Base-by-base conservation (phyloP, 768 basidiomycete species). In the Xerocomus spinulosus region DNA sequence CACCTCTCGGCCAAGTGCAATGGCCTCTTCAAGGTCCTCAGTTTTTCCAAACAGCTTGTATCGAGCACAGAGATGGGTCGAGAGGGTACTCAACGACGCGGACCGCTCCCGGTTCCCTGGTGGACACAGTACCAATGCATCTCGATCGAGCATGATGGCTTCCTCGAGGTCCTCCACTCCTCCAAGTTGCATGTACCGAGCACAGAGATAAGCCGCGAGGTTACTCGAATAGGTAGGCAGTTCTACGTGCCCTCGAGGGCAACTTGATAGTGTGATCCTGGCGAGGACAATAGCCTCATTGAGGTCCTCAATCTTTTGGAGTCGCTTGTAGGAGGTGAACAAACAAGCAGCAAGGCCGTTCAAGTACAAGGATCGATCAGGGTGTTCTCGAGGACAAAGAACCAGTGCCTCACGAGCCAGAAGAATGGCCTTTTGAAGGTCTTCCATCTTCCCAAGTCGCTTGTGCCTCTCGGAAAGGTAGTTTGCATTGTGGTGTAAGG, bases 1-100 rank as follows among this genome's bases (percentile, higher is more conserved):
- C 4, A 10, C 41, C 0, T 42, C 28, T 15, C 41, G 17, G 20
- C 3, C 29, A 3, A 21, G 28, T 5, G 3, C 17, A 30, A 30
- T 42, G 18, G 41, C 39, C 34, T 53, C 50, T 3, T 60, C 34
- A n/a, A 64, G 34, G 42, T 56, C 50, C 21, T 25, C 34, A 13
- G 23, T 13, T 9, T 23, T 5, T 15, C 36, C 13, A n/a, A 26
- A 42, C n/a, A 4, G 5, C n/a, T 38, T n/a, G 24, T 35, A 48
- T 7, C 42, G 51, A 25, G 29, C 8, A 41, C 28, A 45, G 25
- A 60, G 56, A 12, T 48, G 34, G 44, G 13, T 14, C 14, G 23
- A 14, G 9, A 38, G 37, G 15, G 21, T 38, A n/a, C 13, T 38
- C 37, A 38, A 14, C 21, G 23, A 21, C 13, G 37, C 15, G 2